Evolutionary conservation across 495 filamentous ascomycete species (phyloP).

Genomic region (Sordaria brevicollis): DNA sequence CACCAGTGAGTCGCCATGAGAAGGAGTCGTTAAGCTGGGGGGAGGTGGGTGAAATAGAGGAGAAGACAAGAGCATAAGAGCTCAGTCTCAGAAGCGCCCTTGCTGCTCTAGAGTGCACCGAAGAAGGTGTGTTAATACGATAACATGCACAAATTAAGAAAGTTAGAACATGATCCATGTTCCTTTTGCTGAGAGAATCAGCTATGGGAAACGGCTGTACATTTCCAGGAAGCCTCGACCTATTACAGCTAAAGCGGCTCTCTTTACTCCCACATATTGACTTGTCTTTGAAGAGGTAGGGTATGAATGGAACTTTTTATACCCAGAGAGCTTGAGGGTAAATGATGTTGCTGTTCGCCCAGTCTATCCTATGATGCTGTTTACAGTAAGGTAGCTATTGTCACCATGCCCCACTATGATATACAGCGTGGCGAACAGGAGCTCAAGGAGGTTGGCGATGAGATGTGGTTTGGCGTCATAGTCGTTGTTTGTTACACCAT

Average conservation of each 20-base stretch:
- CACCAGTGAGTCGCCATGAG: constrained; percentile 18
- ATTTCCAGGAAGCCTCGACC: too few species aligned
- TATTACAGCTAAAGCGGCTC: not conserved
- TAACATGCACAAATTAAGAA: not conserved
- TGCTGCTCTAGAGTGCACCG: not conserved
- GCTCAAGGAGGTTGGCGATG: not conserved
- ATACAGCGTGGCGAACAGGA: not conserved
- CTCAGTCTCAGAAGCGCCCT: not conserved
- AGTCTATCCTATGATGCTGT: not conserved
- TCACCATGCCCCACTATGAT: not conserved
- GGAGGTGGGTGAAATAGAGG: not conserved
- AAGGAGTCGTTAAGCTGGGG: not conserved
- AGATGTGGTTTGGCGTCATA: not conserved
- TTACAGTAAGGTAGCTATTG: too few species aligned
- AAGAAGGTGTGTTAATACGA: not conserved
- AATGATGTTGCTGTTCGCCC: not conserved
- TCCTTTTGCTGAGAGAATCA: too few species aligned
- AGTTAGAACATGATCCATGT: not conserved
- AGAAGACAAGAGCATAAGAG: not conserved
- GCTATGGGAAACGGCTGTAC: too few species aligned
- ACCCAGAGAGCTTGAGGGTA: too few species aligned
- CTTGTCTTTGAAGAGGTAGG: too few species aligned
- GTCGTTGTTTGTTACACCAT: not conserved
- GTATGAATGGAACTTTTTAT: not conserved
- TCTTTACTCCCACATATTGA: not conserved